phyloP scores from a whole-genome alignment of 306 rosid genomes.

The Quillaja saponaria region DNA sequence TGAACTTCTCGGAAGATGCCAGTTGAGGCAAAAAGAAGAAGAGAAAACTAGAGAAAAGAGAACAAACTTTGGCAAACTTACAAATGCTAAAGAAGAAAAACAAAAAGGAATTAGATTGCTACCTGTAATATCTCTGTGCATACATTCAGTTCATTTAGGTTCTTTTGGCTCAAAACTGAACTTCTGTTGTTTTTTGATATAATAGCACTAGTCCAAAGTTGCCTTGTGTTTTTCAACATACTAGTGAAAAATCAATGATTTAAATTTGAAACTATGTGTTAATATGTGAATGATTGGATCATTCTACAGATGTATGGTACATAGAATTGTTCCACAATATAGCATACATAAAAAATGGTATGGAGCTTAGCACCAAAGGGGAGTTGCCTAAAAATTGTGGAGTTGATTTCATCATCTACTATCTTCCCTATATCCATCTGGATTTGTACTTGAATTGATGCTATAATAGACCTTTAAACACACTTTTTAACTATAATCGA shows the following conservation, averaged over 20 bases:
- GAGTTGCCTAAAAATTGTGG: slow-evolving; percentile 48
- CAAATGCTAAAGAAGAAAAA: background rate
- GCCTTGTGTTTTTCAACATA: too few species aligned
- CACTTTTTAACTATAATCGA: too few species aligned
- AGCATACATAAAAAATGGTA: slow-evolving; percentile 53
- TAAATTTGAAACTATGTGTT: background rate
- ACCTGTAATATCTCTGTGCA: background rate
- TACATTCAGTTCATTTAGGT: too few species aligned
- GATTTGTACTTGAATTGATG: too few species aligned
- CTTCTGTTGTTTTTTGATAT: background rate
- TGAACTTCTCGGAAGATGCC: slow-evolving; percentile 47
- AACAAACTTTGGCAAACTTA: background rate
- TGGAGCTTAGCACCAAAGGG: slow-evolving; percentile 50
- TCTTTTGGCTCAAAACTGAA: background rate
- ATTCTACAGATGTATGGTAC: slow-evolving; percentile 47
- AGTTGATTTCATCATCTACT: slow-evolving; percentile 44
- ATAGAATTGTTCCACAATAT: slow-evolving; percentile 53
- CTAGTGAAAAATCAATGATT: background rate
- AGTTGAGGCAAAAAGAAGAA: slow-evolving; percentile 62
- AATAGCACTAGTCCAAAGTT: too few species aligned
- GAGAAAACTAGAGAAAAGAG: too few species aligned
- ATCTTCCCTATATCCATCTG: too few species aligned
- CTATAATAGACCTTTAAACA: too few species aligned
- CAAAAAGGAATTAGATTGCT: slow-evolving; percentile 21
- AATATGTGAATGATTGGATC: slow-evolving; percentile 36